Evolutionary conservation across 352 stramenopile genomes (phyloP).

Genomic region (Pythium pectinolyticum): DNA sequence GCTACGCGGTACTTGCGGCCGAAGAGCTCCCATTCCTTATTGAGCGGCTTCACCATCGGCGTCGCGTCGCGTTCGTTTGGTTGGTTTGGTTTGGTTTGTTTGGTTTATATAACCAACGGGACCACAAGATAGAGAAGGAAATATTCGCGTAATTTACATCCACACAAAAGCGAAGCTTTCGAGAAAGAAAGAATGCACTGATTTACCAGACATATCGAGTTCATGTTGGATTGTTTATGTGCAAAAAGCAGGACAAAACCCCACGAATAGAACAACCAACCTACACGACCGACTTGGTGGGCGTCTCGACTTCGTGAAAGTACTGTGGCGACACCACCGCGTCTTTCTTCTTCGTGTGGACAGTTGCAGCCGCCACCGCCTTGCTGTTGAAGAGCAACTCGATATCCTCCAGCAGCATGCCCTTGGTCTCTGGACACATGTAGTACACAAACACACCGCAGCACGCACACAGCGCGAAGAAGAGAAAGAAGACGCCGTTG

Average conservation of each 20-base stretch:
- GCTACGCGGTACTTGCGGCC: conserved; percentile 51
- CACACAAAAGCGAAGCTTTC: no score
- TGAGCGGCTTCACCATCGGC: conserved; percentile 56
- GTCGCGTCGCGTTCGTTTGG: conserved; percentile 2
- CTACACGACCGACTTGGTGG: conserved; percentile 3
- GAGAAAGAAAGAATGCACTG: no score
- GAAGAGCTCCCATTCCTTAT: conserved; percentile 75
- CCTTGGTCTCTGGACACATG: conserved; percentile 43
- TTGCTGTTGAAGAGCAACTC: conserved; percentile 34
- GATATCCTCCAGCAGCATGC: conserved; percentile 38
- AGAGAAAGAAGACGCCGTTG: conserved; percentile 55
- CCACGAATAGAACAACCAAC: no score
- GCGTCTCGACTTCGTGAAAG: conserved; percentile 18
- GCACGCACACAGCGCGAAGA: conserved; percentile 35
- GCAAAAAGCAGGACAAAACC: no score
- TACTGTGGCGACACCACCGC: conserved; percentile 29
- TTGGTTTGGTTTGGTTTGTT: conserved; percentile 1
- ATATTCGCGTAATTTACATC: no score
- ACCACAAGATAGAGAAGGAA: no score
- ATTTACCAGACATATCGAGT: no score
- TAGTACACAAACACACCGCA: conserved; percentile 36
- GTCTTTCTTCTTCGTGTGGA: no score
- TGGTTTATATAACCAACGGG: conserved; percentile 28
- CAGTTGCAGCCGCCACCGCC: no score
- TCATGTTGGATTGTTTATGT: no score